A percentile compares a stretch with the other conserved stretches of the same genome.
Evolutionary conservation across 208 protist genomes (phyloP).

Genomic region (Leishmania tropica): DNA sequence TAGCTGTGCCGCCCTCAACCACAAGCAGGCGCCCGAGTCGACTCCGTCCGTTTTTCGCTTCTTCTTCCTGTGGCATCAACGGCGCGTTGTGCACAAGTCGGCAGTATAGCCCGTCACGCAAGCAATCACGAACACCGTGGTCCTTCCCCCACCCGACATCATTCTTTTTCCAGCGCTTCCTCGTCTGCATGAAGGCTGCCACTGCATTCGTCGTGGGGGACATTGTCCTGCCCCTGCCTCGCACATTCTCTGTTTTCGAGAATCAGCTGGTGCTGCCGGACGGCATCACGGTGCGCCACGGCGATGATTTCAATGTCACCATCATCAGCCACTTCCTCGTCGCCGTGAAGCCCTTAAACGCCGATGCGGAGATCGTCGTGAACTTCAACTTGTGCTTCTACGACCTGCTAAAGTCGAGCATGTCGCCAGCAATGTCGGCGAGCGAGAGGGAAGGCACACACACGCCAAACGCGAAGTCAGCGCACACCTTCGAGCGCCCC

Average conservation of each 20-base stretch:
- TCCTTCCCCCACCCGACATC: neutral
- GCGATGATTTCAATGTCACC: constrained; percentile 66
- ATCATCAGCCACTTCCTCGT: constrained; percentile 84
- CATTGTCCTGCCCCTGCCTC: constrained; percentile 64
- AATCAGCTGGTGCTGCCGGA: constrained; percentile 57
- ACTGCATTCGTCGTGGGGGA: constrained; percentile 52
- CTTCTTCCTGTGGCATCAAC: neutral
- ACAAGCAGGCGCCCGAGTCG: neutral
- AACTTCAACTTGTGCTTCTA: constrained; percentile 80
- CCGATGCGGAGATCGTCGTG: constrained; percentile 51
- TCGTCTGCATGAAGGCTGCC: constrained; percentile 47
- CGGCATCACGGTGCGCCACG: constrained; percentile 47
- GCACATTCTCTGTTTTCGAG: constrained; percentile 36
- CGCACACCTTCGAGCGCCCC: constrained; percentile 31
- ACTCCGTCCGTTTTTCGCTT: neutral
- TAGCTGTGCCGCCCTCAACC: neutral
- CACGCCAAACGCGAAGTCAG: neutral
- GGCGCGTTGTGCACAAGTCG: neutral
- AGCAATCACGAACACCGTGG: neutral
- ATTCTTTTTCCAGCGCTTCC: neutral
- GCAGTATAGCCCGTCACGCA: neutral
- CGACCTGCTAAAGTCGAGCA: constrained; percentile 35
- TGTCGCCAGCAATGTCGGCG: neutral
- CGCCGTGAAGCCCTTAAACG: constrained; percentile 41
- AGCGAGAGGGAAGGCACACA: neutral